These are phyloP conservation scores for Epichloe uncinata DNA, from an alignment of 2,329 filamentous ascomycete species.

Conservation along the genomic window DNA sequence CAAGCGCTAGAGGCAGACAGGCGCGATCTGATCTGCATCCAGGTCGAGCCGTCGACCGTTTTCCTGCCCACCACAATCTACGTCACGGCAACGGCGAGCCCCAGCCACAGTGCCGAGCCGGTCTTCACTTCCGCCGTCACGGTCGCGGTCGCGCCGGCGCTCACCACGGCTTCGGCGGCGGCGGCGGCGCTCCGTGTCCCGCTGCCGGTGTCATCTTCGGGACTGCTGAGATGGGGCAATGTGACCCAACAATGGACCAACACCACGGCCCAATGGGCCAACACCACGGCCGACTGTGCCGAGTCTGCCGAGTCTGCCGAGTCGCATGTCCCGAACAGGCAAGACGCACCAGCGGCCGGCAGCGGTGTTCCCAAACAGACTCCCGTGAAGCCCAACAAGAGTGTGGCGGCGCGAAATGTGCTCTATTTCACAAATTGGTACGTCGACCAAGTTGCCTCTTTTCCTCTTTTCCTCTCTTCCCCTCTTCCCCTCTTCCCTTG, in stretches of 20 bases:
- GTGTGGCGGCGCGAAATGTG: slow-evolving; percentile 20
- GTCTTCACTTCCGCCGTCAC: background rate
- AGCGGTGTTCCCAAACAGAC: background rate
- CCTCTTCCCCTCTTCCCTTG: too few relatives aligned
- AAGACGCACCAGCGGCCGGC: background rate
- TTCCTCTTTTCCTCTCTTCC: too few relatives aligned
- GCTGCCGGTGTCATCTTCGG: background rate
- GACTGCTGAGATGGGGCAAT: background rate
- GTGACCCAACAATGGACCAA: background rate
- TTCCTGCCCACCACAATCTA: slow-evolving; percentile 1
- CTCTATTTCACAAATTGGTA: slow-evolving; percentile 45
- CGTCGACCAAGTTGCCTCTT: background rate
- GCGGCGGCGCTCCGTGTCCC: background rate
- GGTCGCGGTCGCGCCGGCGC: background rate
- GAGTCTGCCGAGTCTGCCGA: background rate
- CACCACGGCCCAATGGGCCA: background rate
- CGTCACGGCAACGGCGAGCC: background rate
- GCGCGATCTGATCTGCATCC: background rate
- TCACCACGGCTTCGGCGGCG: background rate
- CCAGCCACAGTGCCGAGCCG: background rate
- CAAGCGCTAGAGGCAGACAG: background rate
- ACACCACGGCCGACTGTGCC: background rate
- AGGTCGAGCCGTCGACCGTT: background rate
- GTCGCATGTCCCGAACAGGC: background rate
- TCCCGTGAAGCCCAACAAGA: background rate